Base-by-base conservation (phyloP, 163 green algal genomes). In the Chloromonas sp. region DNA sequence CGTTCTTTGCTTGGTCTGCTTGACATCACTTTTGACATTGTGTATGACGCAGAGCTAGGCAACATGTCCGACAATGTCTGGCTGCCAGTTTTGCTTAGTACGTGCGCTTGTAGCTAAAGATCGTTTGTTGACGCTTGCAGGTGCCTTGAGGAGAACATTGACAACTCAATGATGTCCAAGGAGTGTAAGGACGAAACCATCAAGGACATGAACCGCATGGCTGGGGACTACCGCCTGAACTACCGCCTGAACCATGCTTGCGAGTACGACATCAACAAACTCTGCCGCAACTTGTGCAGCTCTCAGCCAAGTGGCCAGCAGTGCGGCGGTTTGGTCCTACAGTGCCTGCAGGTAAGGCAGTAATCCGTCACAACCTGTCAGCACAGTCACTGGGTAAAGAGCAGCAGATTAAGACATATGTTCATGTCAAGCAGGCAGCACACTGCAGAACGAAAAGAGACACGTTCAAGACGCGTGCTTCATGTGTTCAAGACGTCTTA, bases 301-400 rank as follows among this genome's bases (percentile, higher is more conserved):
- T 80, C 74, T 60, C 78, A 70, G 15, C 82, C 82, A 0, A 71
- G 78, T 14, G 84, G 84, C 71, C 80, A 88, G 60, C 81, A 85
- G 11, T 97, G 94, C 84, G 92, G 92, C 36, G 94, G 94, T 8
- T 83, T 92, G 70, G 94, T 96, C 3, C 90, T 96, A 84, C 89
- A 92, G 81, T 97, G 94, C 84, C 90, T 97, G 58, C 89, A 88
- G 81, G 87, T 90, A 81, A 15, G 84, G n/a, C 71, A 59, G 36
- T 36, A 36, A 36, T 36, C 36, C 36, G 36, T 36, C 36, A 36
- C 36, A 36, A 36, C 36, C 36, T 36, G 36, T 36, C 36, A 36
- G 36, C 36, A 36, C 36, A 36, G 36, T 36, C 36, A 36, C 36
- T 36, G 36, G 36, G 36, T 36, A 36, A 36, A 36, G 36, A 36